These are phyloP conservation scores for Leishmania aethiopica DNA, from an alignment of 208 protist species.

Conservation along the genomic window DNA sequence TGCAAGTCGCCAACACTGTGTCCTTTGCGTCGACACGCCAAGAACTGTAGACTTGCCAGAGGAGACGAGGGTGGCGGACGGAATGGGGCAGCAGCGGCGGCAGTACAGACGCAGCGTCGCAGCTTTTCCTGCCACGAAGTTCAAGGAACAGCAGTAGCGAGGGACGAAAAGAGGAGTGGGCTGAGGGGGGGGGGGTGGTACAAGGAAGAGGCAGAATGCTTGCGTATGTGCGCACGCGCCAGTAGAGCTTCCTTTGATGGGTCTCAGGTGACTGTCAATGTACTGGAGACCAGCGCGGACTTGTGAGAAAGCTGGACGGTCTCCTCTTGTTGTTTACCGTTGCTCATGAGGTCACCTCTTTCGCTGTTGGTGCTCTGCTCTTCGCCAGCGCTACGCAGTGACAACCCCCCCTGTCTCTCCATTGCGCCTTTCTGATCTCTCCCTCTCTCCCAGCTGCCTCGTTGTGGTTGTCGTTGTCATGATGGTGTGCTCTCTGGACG, in stretches of 20 bases:
- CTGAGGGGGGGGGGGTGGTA: background rate
- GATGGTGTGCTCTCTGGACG: background rate
- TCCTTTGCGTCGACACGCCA: constrained; percentile 25
- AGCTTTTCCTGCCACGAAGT: background rate
- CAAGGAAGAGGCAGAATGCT: background rate
- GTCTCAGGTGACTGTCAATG: background rate
- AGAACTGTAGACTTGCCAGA: background rate
- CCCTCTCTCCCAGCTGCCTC: background rate
- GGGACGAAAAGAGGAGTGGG: background rate
- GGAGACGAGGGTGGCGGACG: background rate
- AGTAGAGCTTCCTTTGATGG: background rate
- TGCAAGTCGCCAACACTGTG: constrained; percentile 28
- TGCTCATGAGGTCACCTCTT: background rate
- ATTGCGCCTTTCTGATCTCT: background rate
- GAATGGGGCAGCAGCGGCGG: background rate
- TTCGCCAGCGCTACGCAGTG: background rate
- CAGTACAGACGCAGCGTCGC: background rate
- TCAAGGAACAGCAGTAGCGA: background rate
- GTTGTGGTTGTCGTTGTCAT: background rate
- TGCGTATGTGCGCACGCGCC: background rate
- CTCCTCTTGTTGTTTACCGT: background rate
- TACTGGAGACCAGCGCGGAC: background rate
- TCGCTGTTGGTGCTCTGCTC: background rate
- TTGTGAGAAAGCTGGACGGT: background rate
- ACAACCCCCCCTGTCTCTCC: background rate